Percentiles rank a stretch among this genome's conserved stretches.
phyloP scores from a whole-genome alignment of 2,329 filamentous ascomycete genomes.

The Fusarium sp. region DNA sequence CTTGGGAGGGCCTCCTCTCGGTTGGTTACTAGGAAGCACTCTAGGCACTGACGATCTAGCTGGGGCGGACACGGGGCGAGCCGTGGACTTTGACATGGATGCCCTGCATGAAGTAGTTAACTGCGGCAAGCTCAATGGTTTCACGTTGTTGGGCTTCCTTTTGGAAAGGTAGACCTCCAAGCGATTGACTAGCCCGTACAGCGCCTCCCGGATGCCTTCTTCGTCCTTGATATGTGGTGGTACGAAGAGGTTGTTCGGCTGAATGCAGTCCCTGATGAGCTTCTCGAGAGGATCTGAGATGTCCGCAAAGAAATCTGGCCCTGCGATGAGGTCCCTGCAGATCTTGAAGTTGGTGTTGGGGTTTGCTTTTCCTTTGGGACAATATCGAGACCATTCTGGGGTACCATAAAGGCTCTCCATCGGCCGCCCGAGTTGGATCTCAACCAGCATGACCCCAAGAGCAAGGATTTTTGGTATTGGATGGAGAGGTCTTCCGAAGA shows the following conservation, averaged over 20 bases:
- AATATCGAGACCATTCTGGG: not conserved
- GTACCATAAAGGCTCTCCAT: not conserved
- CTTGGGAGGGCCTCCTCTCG: not conserved
- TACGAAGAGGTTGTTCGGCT: not conserved
- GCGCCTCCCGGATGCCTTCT: not conserved
- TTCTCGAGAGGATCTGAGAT: not conserved
- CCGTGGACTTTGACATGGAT: not conserved
- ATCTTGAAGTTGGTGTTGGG: conserved; percentile 2
- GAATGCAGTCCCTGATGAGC: not conserved
- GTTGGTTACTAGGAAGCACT: not conserved
- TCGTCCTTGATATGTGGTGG: not conserved
- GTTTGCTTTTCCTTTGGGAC: not conserved
- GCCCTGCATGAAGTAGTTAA: not conserved
- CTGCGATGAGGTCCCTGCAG: not conserved
- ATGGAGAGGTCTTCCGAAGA: not conserved
- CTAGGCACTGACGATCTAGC: not conserved
- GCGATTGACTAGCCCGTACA: not conserved
- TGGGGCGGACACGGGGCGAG: not conserved
- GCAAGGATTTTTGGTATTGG: not conserved
- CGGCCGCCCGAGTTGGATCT: not conserved
- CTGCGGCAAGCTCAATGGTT: not conserved
- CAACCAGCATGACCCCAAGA: not conserved
- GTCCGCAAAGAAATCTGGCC: not conserved
- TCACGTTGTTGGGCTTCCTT: not conserved
- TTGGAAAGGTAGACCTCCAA: not conserved